Conservation (phyloP, 2,329 filamentous ascomycete genomes). For the Scorias spongiosa region DNA sequence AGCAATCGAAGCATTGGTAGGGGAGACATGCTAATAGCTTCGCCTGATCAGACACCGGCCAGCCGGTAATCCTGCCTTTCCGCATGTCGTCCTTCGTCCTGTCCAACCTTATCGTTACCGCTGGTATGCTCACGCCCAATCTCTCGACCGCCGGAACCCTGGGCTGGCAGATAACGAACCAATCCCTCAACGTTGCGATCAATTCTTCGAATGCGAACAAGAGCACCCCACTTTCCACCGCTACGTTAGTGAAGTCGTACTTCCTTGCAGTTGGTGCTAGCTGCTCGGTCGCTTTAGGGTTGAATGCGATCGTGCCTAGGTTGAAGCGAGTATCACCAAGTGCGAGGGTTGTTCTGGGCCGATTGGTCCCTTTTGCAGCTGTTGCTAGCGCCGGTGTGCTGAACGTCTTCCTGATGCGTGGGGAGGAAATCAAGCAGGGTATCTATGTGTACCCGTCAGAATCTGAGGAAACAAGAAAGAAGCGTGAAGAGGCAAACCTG, state of each 20-base stretch:
- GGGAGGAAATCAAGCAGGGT: slow-evolving; percentile 82
- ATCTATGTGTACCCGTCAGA: slow-evolving; percentile 85
- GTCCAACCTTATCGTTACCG: slow-evolving; percentile 87
- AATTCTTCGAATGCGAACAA: slow-evolving; percentile 98
- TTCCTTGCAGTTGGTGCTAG: slow-evolving; percentile 81
- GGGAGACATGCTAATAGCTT: neutral
- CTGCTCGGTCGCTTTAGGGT: slow-evolving; percentile 80
- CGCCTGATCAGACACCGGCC: slow-evolving; percentile 59
- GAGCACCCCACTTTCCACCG: slow-evolving; percentile 69
- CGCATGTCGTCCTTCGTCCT: slow-evolving; percentile 94
- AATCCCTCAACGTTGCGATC: slow-evolving; percentile 95
- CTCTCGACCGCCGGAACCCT: slow-evolving; percentile 72
- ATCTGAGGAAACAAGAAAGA: slow-evolving; percentile 53
- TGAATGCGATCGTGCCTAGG: slow-evolving; percentile 79
- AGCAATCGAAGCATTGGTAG: neutral
- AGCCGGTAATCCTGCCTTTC: slow-evolving; percentile 84
- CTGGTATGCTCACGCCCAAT: slow-evolving; percentile 88
- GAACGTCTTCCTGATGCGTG: slow-evolving; percentile 95
- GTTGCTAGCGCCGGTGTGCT: slow-evolving; percentile 81
- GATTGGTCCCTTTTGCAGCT: slow-evolving; percentile 91
- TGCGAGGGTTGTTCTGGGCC: slow-evolving; percentile 59
- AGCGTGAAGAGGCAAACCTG: slow-evolving; percentile 17
- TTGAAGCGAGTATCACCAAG: slow-evolving; percentile 61
- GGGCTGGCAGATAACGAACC: slow-evolving; percentile 90
- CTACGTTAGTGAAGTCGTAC: slow-evolving; percentile 78